These are phyloP conservation scores for Paraphysoderma sedebokerense DNA, from an alignment of 371 early-diverging fungal species.

Conservation along the genomic window DNA sequence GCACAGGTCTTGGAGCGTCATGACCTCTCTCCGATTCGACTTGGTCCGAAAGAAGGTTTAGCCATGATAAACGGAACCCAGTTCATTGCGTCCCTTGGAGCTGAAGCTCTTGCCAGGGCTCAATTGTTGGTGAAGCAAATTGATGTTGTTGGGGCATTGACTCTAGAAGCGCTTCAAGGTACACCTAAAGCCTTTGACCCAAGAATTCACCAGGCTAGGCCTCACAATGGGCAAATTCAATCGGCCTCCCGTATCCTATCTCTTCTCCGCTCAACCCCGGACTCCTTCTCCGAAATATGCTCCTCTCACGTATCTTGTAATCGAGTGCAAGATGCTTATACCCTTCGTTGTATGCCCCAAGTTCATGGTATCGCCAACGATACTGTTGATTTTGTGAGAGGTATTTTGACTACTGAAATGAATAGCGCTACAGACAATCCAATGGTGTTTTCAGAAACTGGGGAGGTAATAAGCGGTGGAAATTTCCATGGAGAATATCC, in stretches of 20 bases:
- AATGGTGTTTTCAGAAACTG: slow-evolving; percentile 3
- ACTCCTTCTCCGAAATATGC: neutral
- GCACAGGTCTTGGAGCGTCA: slow-evolving; percentile 1
- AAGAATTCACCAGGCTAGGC: slow-evolving; percentile 3
- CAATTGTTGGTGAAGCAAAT: neutral
- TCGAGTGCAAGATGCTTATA: slow-evolving; percentile 4
- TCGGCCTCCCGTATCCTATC: neutral
- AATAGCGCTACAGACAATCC: slow-evolving; percentile 5
- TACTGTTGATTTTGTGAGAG: neutral
- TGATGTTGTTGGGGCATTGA: slow-evolving; percentile 4
- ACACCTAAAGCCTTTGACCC: slow-evolving; percentile 4
- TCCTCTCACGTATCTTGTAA: neutral
- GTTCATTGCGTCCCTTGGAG: slow-evolving; percentile 3
- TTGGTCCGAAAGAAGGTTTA: slow-evolving; percentile 2
- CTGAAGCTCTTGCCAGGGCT: slow-evolving; percentile 3
- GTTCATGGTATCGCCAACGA: slow-evolving; percentile 1
- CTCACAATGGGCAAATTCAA: slow-evolving; percentile 2
- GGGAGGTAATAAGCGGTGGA: neutral
- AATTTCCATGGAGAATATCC: slow-evolving; percentile 5
- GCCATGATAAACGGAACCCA: slow-evolving; percentile 8
- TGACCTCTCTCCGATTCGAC: slow-evolving; percentile 1
- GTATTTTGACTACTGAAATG: neutral
- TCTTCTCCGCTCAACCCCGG: neutral
- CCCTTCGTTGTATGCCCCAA: slow-evolving; percentile 7
- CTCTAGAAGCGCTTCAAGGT: slow-evolving; percentile 4